phyloP scores from a whole-genome alignment of 1,284 basidiomycete genomes.

The Papiliotrema terrestris region DNA sequence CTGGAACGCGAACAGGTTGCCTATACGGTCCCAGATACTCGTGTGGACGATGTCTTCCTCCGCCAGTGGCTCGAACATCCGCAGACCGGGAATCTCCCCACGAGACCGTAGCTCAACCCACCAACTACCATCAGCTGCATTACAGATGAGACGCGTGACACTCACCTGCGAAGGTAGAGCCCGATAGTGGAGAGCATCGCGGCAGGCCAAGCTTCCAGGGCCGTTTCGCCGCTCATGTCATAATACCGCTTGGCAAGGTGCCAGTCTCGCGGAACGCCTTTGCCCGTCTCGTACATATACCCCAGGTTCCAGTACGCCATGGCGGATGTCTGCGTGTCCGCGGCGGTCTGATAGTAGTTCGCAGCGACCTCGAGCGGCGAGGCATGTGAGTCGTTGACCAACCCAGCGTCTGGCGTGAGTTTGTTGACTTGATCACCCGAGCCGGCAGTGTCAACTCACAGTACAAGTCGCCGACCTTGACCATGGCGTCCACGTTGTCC shows the following conservation, averaged over 20 bases:
- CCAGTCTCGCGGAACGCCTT: constrained; percentile 90
- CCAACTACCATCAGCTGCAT: constrained; percentile 30
- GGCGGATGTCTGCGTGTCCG: constrained; percentile 83
- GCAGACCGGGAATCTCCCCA: constrained; percentile 39
- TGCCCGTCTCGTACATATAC: constrained; percentile 97
- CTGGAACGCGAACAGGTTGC: not conserved
- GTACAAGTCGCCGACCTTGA: constrained; percentile 96
- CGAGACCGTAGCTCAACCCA: constrained; percentile 38
- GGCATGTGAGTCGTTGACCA: constrained; percentile 31
- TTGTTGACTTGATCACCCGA: not conserved
- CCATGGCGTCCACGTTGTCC: constrained; percentile 88
- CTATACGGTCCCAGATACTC: constrained; percentile 26
- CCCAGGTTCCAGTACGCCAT: constrained; percentile 98
- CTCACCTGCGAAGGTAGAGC: constrained; percentile 64
- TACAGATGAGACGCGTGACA: not conserved
- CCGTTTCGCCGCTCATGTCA: constrained; percentile 81
- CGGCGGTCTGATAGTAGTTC: constrained; percentile 84
- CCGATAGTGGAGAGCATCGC: constrained; percentile 76
- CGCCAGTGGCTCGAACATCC: constrained; percentile 35
- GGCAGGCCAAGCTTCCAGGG: constrained; percentile 80
- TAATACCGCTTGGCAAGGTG: constrained; percentile 96
- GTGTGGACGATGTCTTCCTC: constrained; percentile 7
- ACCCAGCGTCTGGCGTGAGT: not conserved
- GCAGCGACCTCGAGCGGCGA: constrained; percentile 63
- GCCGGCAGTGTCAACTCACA: constrained; percentile 52